phyloP scores from a whole-genome alignment of 1,284 basidiomycete species.

The Sanghuangporus baumii region DNA sequence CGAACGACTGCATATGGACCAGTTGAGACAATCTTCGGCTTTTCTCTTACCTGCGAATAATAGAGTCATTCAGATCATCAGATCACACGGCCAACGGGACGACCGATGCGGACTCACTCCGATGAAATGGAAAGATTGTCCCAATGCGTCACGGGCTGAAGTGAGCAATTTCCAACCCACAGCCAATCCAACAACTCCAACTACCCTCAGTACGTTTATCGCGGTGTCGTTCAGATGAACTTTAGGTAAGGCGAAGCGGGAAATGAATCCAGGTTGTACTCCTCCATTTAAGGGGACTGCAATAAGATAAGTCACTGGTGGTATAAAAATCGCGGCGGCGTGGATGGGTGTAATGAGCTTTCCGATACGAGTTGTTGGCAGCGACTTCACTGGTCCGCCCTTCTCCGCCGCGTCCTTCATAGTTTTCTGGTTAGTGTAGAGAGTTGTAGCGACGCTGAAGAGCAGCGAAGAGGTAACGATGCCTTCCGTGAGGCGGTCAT shows the following conservation, averaged over 20 bases:
- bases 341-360: not conserved
- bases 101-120: not conserved
- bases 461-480: not conserved
- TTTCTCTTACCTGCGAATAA: not conserved
- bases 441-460: not conserved
- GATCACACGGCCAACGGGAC: not conserved
- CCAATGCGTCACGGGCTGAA: not conserved
- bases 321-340: not conserved
- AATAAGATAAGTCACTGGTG: not conserved
- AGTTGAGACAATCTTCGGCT: not conserved
- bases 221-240: not conserved
- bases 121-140: not conserved
- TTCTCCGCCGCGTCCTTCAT: not conserved
- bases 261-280: not conserved
- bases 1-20: not conserved
- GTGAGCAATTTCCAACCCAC: not conserved
- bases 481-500: not conserved
- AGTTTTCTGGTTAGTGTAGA: not conserved
- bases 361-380: not conserved
- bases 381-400: not conserved
- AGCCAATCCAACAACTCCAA: not conserved
- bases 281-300: not conserved
- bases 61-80: not conserved
- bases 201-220: not conserved
- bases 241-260: not conserved